These are phyloP conservation scores for Epichloe uncinata DNA, from an alignment of 2,329 filamentous ascomycete genomes.

Conservation along the genomic window DNA sequence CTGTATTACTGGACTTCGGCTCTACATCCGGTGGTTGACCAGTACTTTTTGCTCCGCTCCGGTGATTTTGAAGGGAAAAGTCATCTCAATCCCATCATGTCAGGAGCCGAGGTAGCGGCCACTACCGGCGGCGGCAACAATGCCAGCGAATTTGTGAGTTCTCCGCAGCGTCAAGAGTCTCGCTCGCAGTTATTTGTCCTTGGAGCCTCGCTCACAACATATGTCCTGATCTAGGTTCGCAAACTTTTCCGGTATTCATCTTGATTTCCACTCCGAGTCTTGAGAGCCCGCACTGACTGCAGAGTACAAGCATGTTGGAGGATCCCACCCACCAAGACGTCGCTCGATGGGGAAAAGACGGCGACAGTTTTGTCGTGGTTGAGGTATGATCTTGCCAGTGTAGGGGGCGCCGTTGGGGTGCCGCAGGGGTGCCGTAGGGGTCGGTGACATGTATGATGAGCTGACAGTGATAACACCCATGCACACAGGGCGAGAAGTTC, in stretches of 20 bases:
- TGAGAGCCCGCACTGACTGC: conserved; percentile 6
- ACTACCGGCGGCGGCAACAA: conserved; percentile 48
- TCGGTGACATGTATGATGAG: conserved; percentile 1
- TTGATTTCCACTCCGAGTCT: neutral
- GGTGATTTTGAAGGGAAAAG: neutral
- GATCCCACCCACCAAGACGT: conserved; percentile 86
- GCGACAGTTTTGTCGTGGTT: conserved; percentile 91
- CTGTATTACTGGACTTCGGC: neutral
- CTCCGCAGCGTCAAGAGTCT: neutral
- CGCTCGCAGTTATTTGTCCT: neutral
- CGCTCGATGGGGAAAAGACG: conserved; percentile 89
- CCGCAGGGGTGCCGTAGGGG: no score
- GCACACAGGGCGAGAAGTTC: conserved; percentile 79
- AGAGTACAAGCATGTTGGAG: conserved; percentile 58
- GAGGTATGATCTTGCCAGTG: conserved; percentile 45
- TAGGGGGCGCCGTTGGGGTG: no score
- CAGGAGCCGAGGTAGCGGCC: conserved; percentile 19
- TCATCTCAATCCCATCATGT: conserved; percentile 14
- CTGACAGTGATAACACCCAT: conserved; percentile 7
- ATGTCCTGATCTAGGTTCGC: conserved; percentile 53
- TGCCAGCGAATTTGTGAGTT: conserved; percentile 89
- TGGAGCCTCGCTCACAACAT: neutral
- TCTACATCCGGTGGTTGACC: neutral
- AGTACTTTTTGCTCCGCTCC: neutral
- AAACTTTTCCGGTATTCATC: conserved; percentile 82